A percentile compares a stretch with the other conserved stretches of the same genome.
Evolutionary conservation across 371 early-diverging fungal species (phyloP).

Genomic region (Coemansia sp.): DNA sequence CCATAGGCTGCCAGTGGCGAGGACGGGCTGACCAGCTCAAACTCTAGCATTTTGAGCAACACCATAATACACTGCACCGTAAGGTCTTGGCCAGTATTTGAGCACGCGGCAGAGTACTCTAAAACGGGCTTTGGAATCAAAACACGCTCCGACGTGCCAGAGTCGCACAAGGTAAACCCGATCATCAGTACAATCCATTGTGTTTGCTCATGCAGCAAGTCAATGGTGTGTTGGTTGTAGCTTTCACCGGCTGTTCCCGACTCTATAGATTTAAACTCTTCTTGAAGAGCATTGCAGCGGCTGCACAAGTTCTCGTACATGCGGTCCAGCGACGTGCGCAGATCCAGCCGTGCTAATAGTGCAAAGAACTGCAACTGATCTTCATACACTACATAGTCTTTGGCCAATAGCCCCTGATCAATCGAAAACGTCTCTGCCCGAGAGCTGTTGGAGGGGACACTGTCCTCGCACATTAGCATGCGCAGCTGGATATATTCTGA

Average conservation of each 20-base stretch:
- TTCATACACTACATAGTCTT: conserved; percentile 48
- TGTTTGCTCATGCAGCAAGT: conserved; percentile 43
- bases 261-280: conserved; percentile 16
- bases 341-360: conserved; percentile 37
- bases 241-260: background rate
- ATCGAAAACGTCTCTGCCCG: conserved; percentile 14
- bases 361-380: conserved; percentile 50
- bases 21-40: conserved; percentile 31
- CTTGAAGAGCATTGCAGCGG: conserved; percentile 36
- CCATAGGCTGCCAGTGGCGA: conserved; percentile 18
- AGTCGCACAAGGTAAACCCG: conserved; percentile 38
- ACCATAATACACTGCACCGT: conserved; percentile 37
- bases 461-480: conserved; percentile 48
- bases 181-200: conserved; percentile 48
- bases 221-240: conserved; percentile 25
- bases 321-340: conserved; percentile 30
- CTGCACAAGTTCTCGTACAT: conserved; percentile 35
- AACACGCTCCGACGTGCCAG: conserved; percentile 45
- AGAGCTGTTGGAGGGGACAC: conserved; percentile 11
- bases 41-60: conserved; percentile 29
- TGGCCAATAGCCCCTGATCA: conserved; percentile 44
- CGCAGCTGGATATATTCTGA: conserved; percentile 46
- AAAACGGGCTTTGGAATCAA: conserved; percentile 30
- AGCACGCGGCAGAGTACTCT: conserved; percentile 23
- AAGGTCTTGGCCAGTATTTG: conserved; percentile 20